phyloP scores from a whole-genome alignment of 78 protist genomes.

The Dictyostelium capitatum region DNA sequence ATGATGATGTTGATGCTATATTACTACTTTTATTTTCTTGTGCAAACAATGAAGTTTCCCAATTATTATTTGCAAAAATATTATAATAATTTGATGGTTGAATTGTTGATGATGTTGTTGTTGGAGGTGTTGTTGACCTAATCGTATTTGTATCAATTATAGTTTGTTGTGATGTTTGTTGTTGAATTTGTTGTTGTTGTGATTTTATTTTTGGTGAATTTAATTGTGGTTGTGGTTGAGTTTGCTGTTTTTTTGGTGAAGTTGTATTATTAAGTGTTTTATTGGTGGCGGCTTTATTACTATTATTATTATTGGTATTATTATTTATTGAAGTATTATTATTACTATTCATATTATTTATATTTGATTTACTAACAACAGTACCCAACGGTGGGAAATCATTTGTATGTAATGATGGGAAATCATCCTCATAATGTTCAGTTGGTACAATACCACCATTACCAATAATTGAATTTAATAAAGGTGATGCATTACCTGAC shows the following conservation, averaged over 20 bases:
- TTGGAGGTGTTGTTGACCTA: not conserved
- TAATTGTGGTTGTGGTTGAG: not conserved
- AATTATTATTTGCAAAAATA: conserved; percentile 20
- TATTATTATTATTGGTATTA: not conserved
- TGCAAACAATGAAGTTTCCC: not conserved
- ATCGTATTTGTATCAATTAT: not conserved
- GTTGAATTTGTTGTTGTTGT: not conserved
- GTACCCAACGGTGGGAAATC: not conserved
- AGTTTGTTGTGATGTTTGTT: not conserved
- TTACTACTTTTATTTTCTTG: not conserved
- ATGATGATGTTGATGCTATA: not conserved
- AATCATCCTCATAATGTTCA: conserved; percentile 69
- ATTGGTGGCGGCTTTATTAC: not conserved
- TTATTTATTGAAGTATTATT: not conserved
- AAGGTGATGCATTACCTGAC: not conserved
- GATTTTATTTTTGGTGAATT: not conserved
- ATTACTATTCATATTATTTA: not conserved
- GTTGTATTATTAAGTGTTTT: not conserved
- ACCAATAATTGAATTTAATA: not conserved
- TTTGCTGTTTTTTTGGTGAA: conserved; percentile 9
- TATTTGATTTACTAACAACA: not conserved
- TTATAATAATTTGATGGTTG: conserved; percentile 20
- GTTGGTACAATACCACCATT: not conserved
- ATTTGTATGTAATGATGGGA: conserved; percentile 22
- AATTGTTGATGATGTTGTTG: not conserved